These are phyloP conservation scores for Neonothopanus nambi DNA, from an alignment of 1,284 basidiomycete species.

Conservation along the genomic window DNA sequence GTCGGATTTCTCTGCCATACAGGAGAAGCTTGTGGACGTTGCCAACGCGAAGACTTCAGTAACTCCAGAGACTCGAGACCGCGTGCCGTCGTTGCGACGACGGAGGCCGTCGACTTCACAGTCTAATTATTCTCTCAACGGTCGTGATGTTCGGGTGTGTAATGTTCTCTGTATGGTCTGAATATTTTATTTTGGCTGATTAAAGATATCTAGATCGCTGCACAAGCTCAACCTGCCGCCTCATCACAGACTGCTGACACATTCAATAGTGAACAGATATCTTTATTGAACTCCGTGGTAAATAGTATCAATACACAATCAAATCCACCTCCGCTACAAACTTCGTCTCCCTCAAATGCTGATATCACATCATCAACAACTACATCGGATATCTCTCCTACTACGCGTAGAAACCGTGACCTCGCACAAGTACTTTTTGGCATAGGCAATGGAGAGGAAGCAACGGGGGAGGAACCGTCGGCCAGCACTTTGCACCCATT, in stretches of 20 bases:
- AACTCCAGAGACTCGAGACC: conserved; percentile 51
- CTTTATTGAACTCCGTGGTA: conserved; percentile 64
- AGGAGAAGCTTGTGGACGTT: conserved; percentile 67
- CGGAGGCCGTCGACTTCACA: conserved; percentile 79
- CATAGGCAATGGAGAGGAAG: conserved; percentile 39
- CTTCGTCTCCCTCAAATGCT: neutral
- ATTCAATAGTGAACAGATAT: conserved; percentile 43
- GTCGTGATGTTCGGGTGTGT: conserved; percentile 53
- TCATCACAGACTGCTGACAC: conserved; percentile 31
- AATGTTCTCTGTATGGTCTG: neutral
- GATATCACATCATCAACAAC: conserved; percentile 27
- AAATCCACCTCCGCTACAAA: conserved; percentile 27
- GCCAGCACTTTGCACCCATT: neutral
- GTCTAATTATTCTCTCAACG: conserved; percentile 65
- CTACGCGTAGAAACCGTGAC: conserved; percentile 63
- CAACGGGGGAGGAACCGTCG: neutral
- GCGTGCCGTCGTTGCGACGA: conserved; percentile 58
- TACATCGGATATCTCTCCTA: conserved; percentile 43
- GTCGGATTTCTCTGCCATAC: conserved; percentile 66
- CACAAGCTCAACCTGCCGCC: conserved; percentile 41
- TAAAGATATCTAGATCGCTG: conserved; percentile 44
- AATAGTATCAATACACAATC: conserved; percentile 55
- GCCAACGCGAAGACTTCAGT: conserved; percentile 56
- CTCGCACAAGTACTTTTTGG: conserved; percentile 75
- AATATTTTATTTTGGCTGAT: neutral